Base-by-base conservation (phyloP, 1,139 yeast genomes). In the Yamadazyma dendronema region DNA sequence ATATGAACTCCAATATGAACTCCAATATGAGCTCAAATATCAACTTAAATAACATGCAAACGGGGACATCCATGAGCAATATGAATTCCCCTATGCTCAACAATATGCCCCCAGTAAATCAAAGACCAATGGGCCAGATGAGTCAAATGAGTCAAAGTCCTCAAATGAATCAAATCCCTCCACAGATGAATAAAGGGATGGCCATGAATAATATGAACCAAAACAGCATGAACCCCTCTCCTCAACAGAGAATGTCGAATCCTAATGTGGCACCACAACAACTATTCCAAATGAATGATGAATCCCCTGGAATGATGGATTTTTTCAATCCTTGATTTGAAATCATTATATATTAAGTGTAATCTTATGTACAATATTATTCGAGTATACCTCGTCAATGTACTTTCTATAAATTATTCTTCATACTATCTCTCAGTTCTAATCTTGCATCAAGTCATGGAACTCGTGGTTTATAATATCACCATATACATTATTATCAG, bases 401-500 rank as follows among this genome's bases (percentile, higher is more conserved):
- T 37, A 34, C 33, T 13, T 12, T 26, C 16, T 26, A 38, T 17
- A 15, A n/a, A 28, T 22, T 19, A 22, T 23, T 9, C n/a, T n/a
- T n/a, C n/a, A n/a, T n/a, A n/a, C n/a, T n/a, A n/a, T n/a, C n/a
- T n/a, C n/a, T n/a, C n/a, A 17, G 15, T 21, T 14, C 34, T 24
- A 33, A 38, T 46, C 48, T 30, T 58, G 61, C 61, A 59, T 61
- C 43, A 57, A 43, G 38, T 62, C 67, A 37, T 65, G 71, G 40
- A 68, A 68, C 42, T 68, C 74, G 38, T 54, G 65, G 44, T 65
- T 68, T 33, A 68, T 54, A 27, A 68, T 61, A 37, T 67, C 71
- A 25, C 64, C 53, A 51, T 68, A 68, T 4, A 63, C 72, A 0
- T 59, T 64, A 4, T 9, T 19, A 11, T 30, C 17, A 14, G 32